phyloP scores from a whole-genome alignment of 148 eudicot species.

The Simmondsia chinensis region DNA sequence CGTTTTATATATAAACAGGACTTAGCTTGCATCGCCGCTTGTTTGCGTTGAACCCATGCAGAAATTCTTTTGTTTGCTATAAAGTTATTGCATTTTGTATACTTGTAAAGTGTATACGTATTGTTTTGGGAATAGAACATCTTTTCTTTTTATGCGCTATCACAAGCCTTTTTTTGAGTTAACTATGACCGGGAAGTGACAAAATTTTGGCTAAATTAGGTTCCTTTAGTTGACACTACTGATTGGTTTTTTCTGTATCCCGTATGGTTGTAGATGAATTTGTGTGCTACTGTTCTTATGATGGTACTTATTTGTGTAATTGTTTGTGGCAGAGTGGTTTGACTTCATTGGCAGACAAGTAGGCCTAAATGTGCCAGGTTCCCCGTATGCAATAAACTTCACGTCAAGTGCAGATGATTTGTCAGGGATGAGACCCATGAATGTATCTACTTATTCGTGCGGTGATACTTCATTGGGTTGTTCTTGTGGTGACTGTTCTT shows the following conservation, averaged over 20 bases:
- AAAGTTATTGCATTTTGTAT: background rate
- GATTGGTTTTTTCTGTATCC: no score
- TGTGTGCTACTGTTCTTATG: background rate
- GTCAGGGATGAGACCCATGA: constrained; percentile 92
- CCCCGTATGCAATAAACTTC: constrained; percentile 89
- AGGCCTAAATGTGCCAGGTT: constrained; percentile 59
- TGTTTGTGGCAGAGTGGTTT: constrained; percentile 61
- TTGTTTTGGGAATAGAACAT: no score
- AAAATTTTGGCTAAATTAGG: no score
- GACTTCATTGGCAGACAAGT: constrained; percentile 75
- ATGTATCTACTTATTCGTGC: constrained; percentile 82
- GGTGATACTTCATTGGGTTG: constrained; percentile 90
- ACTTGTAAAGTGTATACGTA: no score
- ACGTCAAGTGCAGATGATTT: constrained; percentile 47
- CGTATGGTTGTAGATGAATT: background rate
- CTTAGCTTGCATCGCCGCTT: no score
- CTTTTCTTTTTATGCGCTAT: no score
- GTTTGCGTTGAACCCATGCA: no score
- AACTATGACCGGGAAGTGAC: no score
- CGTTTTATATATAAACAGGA: no score
- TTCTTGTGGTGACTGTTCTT: constrained; percentile 97
- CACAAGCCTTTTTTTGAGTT: no score
- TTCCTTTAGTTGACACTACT: no score
- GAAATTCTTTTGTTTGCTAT: background rate
- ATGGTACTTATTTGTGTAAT: background rate